Evolutionary conservation across 2,329 filamentous ascomycete genomes (phyloP), one percentile per base, ranked within the genome.

Genomic region (Alternaria dauci): DNA sequence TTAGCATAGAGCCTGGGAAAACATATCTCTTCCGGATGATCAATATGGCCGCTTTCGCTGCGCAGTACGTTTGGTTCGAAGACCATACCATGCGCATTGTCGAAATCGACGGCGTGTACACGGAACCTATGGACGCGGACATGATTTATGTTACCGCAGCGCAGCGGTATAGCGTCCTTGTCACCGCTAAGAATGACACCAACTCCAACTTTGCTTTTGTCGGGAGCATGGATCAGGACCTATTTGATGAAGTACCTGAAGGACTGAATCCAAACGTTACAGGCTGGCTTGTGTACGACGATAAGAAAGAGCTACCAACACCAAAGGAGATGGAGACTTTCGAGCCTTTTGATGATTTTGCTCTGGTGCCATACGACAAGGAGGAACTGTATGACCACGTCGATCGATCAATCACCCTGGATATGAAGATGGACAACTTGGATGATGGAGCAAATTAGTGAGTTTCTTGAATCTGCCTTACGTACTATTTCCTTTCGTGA

Each of bases 331-430:
- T 93, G 3, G 83, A 89, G 44, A 84, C 86, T 12, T 88, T 92
- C 48, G 79, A 89, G 25, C 85, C 88, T 1, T 89, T 90, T 59
- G 92, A 97, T 69, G 93, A 96, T 72, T 87, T 91, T 64, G 83
- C 79, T 0, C 84, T 96, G 0, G 83, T 89, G 0, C 91, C 93
- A 0, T 83, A 86, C 55, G 92, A 96, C 71, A 85, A 86, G 46
- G 80, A 87, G 76, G 79, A 83, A 8, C 80, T 90, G 3, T 84
- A 89, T 5, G 82, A 84, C 1, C 80, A 87, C 8, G 88, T 91
- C 0, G 87, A 90, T 76, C 84, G 87, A 63, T 82, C 81, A 2
- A 82, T 95, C 38, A 84, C 85, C 43, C 82, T 95, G 8, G 78
- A 83, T 36, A 59, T 84, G 66, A 80, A 79, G 61, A 91, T 91